Evolutionary conservation across 495 filamentous ascomycete species (phyloP).

Genomic region (Lasiosphaeriaceae sp.): DNA sequence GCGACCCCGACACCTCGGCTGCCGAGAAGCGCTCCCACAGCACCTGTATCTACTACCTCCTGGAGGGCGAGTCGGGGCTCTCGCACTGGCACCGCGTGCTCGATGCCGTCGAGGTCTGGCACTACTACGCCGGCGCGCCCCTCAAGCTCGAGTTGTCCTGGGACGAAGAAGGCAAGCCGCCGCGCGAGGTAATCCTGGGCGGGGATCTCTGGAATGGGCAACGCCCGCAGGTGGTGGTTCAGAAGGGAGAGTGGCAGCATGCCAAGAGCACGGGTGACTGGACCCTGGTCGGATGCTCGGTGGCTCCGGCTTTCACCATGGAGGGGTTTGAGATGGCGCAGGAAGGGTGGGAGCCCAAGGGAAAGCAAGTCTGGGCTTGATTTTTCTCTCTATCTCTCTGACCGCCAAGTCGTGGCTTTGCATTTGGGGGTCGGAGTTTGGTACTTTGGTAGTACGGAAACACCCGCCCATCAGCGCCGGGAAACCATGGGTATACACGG

Average conservation of each 20-base stretch:
- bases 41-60: slow-evolving; percentile 48
- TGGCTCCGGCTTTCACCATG: slow-evolving; percentile 33
- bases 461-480: too few relatives aligned
- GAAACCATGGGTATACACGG: too few relatives aligned
- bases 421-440: too few relatives aligned
- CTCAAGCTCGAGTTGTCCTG: slow-evolving; percentile 35
- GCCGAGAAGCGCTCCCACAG: slow-evolving; percentile 35
- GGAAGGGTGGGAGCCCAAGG: slow-evolving; percentile 31
- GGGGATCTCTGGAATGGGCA: slow-evolving; percentile 36
- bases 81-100: slow-evolving; percentile 44
- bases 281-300: slow-evolving; percentile 45
- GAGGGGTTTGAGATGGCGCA: slow-evolving; percentile 36
- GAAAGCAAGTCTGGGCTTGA: background rate
- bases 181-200: slow-evolving; percentile 30
- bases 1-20: slow-evolving; percentile 23
- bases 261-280: slow-evolving; percentile 40
- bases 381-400: background rate
- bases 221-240: slow-evolving; percentile 40
- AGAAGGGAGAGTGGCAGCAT: slow-evolving; percentile 39
- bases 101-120: slow-evolving; percentile 46
- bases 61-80: slow-evolving; percentile 34
- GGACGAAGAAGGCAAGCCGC: slow-evolving; percentile 33
- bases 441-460: too few relatives aligned
- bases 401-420: background rate
- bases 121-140: slow-evolving; percentile 47